These are phyloP conservation scores for Penicillium bovifimosum DNA, from an alignment of 495 filamentous ascomycete species.

Conservation along the genomic window DNA sequence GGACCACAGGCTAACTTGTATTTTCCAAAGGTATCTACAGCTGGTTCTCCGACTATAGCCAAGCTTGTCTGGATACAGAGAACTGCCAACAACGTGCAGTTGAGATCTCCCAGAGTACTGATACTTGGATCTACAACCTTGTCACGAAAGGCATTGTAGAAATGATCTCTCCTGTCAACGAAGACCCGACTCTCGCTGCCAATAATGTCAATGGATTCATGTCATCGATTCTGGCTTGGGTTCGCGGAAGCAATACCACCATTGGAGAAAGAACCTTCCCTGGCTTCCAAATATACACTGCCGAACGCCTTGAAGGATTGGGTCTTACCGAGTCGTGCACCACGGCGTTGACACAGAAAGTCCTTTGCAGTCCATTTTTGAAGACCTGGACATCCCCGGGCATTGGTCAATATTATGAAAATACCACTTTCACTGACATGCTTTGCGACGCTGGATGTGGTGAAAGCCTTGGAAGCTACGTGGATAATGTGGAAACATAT, in stretches of 20 bases:
- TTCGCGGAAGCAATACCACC: background rate
- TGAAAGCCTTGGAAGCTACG: background rate
- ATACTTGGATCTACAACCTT: constrained; percentile 61
- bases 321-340: background rate
- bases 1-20: no score
- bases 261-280: background rate
- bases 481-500: background rate
- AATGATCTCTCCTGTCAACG: constrained; percentile 50
- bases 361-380: background rate
- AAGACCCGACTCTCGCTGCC: constrained; percentile 8
- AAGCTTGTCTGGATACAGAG: no score
- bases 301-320: background rate
- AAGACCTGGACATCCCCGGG: background rate
- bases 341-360: background rate
- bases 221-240: constrained; percentile 12
- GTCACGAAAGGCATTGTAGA: constrained; percentile 69
- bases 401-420: background rate
- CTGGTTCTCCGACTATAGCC: no score
- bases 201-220: constrained; percentile 20
- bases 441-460: background rate
- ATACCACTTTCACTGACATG: background rate
- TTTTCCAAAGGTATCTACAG: constrained; percentile 4
- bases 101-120: constrained; percentile 22
- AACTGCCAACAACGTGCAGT: background rate
- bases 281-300: background rate